Percentiles rank a stretch among this genome's conserved stretches.
These are phyloP conservation scores for Mucor ambiguus DNA, from an alignment of 371 early-diverging fungal genomes.

Conservation along the genomic window DNA sequence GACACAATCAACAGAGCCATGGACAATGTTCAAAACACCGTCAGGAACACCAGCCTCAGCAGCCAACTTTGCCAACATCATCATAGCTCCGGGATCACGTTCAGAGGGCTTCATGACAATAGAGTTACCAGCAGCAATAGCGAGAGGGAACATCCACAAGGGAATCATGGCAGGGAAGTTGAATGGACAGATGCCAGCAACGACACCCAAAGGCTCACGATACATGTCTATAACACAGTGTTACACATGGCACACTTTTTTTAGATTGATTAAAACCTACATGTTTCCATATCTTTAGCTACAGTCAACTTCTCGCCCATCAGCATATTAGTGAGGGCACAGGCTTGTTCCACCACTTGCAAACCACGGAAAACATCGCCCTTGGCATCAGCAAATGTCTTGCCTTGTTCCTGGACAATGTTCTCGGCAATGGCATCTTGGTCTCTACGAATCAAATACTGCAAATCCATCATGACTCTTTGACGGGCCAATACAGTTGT, in stretches of 20 bases:
- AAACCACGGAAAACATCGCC: constrained; percentile 91
- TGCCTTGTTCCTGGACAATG: constrained; percentile 94
- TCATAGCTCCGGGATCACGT: constrained; percentile 94
- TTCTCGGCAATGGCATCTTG: constrained; percentile 84
- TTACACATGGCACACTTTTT: not conserved
- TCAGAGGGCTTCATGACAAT: constrained; percentile 75
- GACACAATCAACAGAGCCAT: constrained; percentile 89
- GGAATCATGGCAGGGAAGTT: constrained; percentile 98
- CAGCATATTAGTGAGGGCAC: constrained; percentile 75
- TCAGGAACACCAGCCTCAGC: constrained; percentile 92
- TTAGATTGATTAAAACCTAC: constrained; percentile 29
- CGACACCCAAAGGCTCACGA: constrained; percentile 95
- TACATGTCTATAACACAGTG: constrained; percentile 65
- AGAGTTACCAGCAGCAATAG: constrained; percentile 34
- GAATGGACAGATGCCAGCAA: constrained; percentile 94
- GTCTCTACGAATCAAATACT: constrained; percentile 82
- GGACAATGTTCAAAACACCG: constrained; percentile 94
- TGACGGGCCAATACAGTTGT: constrained; percentile 85
- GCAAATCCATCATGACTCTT: constrained; percentile 92
- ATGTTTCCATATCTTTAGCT: constrained; percentile 95
- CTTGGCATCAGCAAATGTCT: constrained; percentile 92
- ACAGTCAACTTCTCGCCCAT: constrained; percentile 90
- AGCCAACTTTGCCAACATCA: constrained; percentile 91
- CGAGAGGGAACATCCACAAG: constrained; percentile 95
- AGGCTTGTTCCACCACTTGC: constrained; percentile 93